These are phyloP conservation scores for Pleurotus tuoliensis DNA, from an alignment of 768 basidiomycete genomes.

Conservation along the genomic window DNA sequence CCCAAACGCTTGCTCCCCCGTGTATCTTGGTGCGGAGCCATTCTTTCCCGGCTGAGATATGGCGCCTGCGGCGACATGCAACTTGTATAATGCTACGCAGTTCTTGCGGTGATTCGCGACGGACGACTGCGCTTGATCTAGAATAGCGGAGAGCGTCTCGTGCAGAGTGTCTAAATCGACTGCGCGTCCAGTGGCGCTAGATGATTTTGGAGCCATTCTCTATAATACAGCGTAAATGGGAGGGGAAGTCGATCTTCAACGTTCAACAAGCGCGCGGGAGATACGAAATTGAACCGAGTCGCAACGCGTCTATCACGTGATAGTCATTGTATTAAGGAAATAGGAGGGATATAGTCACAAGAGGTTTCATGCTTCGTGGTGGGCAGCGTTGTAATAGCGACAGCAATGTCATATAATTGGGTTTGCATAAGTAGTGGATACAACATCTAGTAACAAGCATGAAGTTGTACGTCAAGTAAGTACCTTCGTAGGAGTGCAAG, in stretches of 20 bases:
- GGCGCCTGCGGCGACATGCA: conserved; percentile 64
- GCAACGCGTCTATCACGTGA: neutral
- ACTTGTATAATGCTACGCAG: conserved; percentile 78
- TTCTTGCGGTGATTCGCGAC: conserved; percentile 93
- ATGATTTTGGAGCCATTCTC: conserved; percentile 9
- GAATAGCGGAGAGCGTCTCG: conserved; percentile 39
- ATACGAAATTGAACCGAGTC: no score
- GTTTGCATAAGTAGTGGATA: no score
- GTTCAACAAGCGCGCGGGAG: no score
- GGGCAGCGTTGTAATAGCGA: no score
- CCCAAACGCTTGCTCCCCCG: conserved; percentile 79
- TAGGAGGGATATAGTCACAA: no score
- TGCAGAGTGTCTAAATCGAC: conserved; percentile 18
- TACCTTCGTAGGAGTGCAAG: neutral
- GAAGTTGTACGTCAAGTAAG: no score
- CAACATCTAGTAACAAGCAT: no score
- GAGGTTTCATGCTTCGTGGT: no score
- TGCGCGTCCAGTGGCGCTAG: neutral
- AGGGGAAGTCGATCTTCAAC: neutral
- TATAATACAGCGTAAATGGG: neutral
- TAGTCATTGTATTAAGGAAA: no score
- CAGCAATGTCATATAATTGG: no score
- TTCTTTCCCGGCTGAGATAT: conserved; percentile 50
- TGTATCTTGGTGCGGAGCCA: conserved; percentile 43
- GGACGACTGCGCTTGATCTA: conserved; percentile 78